Evolutionary conservation across 139 green algal species (phyloP).

Genomic region (Tetradesmus obliquus): DNA sequence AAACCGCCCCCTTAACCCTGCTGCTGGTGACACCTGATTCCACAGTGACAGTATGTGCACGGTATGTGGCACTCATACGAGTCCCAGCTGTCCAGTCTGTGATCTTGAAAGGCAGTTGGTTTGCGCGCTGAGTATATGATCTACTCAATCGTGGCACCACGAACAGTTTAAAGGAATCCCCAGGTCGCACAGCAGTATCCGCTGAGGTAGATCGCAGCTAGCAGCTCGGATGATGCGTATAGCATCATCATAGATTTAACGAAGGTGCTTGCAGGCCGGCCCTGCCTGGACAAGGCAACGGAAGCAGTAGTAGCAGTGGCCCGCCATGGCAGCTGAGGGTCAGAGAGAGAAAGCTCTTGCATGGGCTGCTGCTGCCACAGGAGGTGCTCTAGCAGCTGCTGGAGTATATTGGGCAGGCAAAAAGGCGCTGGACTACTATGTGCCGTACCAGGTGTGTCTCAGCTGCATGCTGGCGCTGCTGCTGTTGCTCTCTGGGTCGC

Average conservation of each 20-base stretch:
- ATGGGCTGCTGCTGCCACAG: slow-evolving; percentile 25
- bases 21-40: background rate
- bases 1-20: too few relatives aligned
- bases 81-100: background rate
- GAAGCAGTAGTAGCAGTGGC: background rate
- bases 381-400: background rate
- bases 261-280: background rate
- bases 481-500: background rate
- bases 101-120: background rate
- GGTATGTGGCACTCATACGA: background rate
- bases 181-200: background rate
- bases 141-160: background rate
- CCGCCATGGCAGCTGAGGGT: slow-evolving; percentile 19
- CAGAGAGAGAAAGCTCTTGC: slow-evolving; percentile 9
- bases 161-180: background rate
- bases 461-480: background rate
- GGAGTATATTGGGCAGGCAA: slow-evolving; percentile 43
- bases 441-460: slow-evolving; percentile 57
- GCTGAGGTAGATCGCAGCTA: background rate
- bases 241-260: background rate
- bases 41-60: background rate
- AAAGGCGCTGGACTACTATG: slow-evolving; percentile 50
- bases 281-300: background rate
- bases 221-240: background rate
- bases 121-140: background rate